These are phyloP conservation scores for Aurantiochytrium sp. DNA, from an alignment of 108 stramenopile species.

Conservation along the genomic window DNA sequence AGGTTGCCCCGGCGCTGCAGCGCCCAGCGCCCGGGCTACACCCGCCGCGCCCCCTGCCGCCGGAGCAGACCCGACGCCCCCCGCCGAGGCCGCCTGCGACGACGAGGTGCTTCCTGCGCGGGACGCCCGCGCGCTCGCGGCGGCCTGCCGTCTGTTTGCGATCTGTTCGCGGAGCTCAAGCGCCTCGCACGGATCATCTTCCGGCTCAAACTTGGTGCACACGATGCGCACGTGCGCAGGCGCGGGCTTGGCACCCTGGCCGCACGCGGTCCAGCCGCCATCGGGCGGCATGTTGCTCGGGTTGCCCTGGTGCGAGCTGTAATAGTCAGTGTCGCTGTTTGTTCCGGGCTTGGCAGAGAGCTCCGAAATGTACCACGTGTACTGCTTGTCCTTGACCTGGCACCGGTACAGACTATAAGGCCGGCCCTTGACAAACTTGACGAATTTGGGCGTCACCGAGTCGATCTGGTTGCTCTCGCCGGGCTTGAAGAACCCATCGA, in stretches of 20 bases:
- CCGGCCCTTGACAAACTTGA: background rate
- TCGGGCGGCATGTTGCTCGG: constrained; percentile 29
- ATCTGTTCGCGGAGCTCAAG: background rate
- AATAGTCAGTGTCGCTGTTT: constrained; percentile 20
- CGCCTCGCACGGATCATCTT: background rate
- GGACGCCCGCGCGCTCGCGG: background rate
- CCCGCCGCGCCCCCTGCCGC: too few relatives aligned
- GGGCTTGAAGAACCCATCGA: background rate
- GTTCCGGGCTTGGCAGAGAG: constrained; percentile 7
- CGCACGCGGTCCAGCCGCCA: background rate
- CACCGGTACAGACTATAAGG: background rate
- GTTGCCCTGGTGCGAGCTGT: background rate
- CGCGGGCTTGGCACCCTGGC: background rate
- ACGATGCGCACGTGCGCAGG: background rate
- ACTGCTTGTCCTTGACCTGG: constrained; percentile 24
- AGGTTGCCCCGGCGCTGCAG: too few relatives aligned
- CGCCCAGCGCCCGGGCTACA: too few relatives aligned
- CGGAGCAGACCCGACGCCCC: too few relatives aligned
- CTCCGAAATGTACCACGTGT: constrained; percentile 26
- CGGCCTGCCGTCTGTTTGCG: background rate
- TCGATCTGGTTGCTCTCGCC: background rate
- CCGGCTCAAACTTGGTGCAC: background rate
- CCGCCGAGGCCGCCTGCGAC: background rate
- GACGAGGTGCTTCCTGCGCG: background rate
- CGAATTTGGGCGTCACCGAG: constrained; percentile 6